Evolutionary conservation across 2,329 filamentous ascomycete species (phyloP).

Genomic region (Clarireedia sp.): DNA sequence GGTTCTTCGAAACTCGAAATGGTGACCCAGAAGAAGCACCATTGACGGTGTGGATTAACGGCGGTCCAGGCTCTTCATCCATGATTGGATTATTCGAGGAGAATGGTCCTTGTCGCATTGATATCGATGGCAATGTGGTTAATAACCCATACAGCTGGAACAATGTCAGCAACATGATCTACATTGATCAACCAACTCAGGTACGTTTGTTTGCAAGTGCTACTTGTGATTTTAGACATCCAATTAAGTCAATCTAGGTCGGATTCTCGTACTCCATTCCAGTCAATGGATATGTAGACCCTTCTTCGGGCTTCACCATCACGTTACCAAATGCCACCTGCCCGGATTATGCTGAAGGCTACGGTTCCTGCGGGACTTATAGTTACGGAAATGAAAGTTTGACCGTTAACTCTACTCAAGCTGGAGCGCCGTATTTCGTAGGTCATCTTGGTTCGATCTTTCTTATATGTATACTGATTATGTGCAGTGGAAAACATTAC

Average conservation of each 20-base stretch:
- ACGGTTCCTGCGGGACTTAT: slow-evolving; percentile 44
- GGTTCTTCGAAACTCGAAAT: slow-evolving; percentile 39
- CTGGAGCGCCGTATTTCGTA: slow-evolving; percentile 49
- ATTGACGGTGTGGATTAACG: slow-evolving; percentile 57
- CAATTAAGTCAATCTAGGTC: slow-evolving; percentile 12
- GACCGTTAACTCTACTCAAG: slow-evolving; percentile 44
- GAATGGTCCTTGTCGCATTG: slow-evolving; percentile 40
- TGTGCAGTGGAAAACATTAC: slow-evolving; percentile 42
- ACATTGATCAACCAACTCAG: slow-evolving; percentile 26
- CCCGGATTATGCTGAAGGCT: slow-evolving; percentile 39
- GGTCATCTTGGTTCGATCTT: not conserved
- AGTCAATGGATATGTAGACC: slow-evolving; percentile 15
- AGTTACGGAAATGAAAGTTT: slow-evolving; percentile 41
- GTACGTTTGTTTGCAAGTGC: slow-evolving; percentile 2
- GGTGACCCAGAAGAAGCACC: slow-evolving; percentile 39
- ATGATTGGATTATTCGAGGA: slow-evolving; percentile 57
- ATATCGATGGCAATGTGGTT: slow-evolving; percentile 32
- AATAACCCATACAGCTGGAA: slow-evolving; percentile 53
- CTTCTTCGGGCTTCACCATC: slow-evolving; percentile 29
- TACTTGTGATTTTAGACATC: not conserved
- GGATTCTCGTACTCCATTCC: slow-evolving; percentile 33
- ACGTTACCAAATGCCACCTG: slow-evolving; percentile 39
- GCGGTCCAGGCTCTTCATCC: slow-evolving; percentile 55
- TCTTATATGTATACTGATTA: not conserved
- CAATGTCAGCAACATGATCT: slow-evolving; percentile 44